Percentiles rank a stretch among this genome's conserved stretches.
Conservation (phyloP, 331 rosid genomes). For the Malus hybrid region DNA sequence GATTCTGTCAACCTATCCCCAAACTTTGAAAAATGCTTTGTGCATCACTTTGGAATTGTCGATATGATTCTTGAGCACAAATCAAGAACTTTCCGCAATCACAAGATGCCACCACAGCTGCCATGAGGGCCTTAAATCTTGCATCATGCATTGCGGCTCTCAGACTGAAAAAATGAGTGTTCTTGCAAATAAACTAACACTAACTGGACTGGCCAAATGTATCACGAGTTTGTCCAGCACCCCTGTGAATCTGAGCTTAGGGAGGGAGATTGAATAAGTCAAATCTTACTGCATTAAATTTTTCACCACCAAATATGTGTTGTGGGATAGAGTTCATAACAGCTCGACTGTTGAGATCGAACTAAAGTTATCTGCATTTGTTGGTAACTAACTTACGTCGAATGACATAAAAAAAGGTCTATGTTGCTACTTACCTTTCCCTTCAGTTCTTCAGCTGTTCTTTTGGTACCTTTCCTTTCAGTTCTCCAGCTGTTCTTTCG, state of each 20-base stretch:
- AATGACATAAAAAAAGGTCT: too few species aligned
- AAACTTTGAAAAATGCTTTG: slow-evolving; percentile 65
- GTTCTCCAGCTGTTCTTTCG: neutral
- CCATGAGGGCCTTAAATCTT: slow-evolving; percentile 66
- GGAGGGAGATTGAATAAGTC: neutral
- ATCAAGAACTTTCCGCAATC: slow-evolving; percentile 58
- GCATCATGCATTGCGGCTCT: slow-evolving; percentile 83
- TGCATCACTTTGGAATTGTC: slow-evolving; percentile 59
- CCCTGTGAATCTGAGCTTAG: neutral
- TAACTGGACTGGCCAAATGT: slow-evolving; percentile 68
- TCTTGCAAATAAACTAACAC: slow-evolving; percentile 46
- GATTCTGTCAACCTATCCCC: slow-evolving; percentile 57
- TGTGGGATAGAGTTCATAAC: neutral
- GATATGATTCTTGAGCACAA: slow-evolving; percentile 66
- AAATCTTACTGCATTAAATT: too few species aligned
- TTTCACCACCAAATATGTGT: neutral
- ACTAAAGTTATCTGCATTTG: neutral
- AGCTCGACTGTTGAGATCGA: neutral
- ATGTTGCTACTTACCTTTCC: neutral
- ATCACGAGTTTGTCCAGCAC: neutral
- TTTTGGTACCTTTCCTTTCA: too few species aligned
- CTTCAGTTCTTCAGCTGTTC: neutral
- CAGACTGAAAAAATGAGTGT: slow-evolving; percentile 50
- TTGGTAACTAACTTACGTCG: neutral
- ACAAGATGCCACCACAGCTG: slow-evolving; percentile 66